These are phyloP conservation scores for Ogataea methylovora DNA, from an alignment of 805 yeast species.

Conservation along the genomic window DNA sequence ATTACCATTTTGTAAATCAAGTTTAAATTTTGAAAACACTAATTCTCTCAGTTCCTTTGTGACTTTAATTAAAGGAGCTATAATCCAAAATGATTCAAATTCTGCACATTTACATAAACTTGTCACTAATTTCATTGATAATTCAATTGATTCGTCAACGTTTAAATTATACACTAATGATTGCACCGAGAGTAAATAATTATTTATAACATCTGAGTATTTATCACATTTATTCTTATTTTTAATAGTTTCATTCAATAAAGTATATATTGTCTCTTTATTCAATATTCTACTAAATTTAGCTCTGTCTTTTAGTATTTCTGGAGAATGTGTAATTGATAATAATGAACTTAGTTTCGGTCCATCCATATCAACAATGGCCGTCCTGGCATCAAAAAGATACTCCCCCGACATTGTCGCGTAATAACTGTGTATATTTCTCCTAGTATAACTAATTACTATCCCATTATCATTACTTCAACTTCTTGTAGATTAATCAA, in stretches of 20 bases:
- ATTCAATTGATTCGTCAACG: conserved; percentile 10
- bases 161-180: conserved; percentile 12
- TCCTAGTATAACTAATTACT: too few relatives aligned
- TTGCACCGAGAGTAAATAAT: conserved; percentile 11
- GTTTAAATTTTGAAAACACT: not conserved
- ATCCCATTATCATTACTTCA: too few relatives aligned
- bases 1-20: not conserved
- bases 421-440: not conserved
- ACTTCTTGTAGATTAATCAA: too few relatives aligned
- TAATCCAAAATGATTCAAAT: conserved; percentile 12
- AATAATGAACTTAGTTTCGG: conserved; percentile 5
- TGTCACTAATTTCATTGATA: conserved; percentile 9
- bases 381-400: conserved; percentile 5
- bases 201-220: too few relatives aligned
- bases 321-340: conserved; percentile 12
- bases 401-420: conserved; percentile 8
- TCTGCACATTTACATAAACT: conserved; percentile 10
- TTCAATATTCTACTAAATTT: too few relatives aligned
- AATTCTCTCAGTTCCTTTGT: conserved; percentile 12
- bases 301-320: conserved; percentile 9
- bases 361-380: conserved; percentile 8
- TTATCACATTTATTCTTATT: too few relatives aligned
- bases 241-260: too few relatives aligned
- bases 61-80: conserved; percentile 11
- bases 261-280: too few relatives aligned